Evolutionary conservation across 164 flowering plant species (phyloP).

Genomic region (Umbilicus rupestris): DNA sequence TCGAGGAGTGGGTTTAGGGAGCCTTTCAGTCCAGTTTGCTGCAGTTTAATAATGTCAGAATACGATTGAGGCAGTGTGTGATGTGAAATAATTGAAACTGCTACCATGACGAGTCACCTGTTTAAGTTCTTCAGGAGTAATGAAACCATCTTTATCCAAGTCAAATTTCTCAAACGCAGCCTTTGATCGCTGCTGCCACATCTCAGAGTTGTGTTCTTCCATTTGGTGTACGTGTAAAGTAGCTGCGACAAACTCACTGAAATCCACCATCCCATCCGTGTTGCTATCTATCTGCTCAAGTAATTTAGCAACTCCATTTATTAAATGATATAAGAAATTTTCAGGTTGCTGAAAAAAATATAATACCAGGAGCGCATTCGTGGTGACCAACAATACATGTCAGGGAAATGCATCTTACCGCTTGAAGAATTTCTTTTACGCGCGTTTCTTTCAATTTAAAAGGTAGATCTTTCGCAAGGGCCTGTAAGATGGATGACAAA

Average conservation of each 20-base stretch:
- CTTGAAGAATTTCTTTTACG: conserved; percentile 85
- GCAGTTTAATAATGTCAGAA: conserved; percentile 9
- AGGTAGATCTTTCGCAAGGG: conserved; percentile 94
- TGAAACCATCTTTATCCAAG: conserved; percentile 86
- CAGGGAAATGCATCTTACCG: conserved; percentile 36
- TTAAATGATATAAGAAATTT: background rate
- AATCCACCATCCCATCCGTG: conserved; percentile 95
- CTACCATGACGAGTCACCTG: conserved; percentile 39
- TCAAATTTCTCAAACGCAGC: conserved; percentile 95
- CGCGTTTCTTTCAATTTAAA: conserved; percentile 87
- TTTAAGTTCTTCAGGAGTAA: conserved; percentile 87
- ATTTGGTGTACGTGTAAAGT: conserved; percentile 86
- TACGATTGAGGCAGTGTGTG: background rate
- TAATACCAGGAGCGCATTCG: background rate
- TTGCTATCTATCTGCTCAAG: conserved; percentile 82
- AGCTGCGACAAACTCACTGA: conserved; percentile 93
- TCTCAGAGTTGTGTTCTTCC: conserved; percentile 77
- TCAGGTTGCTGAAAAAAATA: background rate
- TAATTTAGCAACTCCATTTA: conserved; percentile 3
- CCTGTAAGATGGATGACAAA: conserved; percentile 35
- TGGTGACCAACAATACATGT: too few species aligned
- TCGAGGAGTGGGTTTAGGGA: conserved; percentile 87
- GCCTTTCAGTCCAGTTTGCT: conserved; percentile 89
- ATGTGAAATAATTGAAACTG: conserved; percentile 3
- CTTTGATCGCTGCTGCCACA: conserved; percentile 70